Evolutionary conservation across 768 basidiomycete species (phyloP).

Genomic region (Obba rivulosa): DNA sequence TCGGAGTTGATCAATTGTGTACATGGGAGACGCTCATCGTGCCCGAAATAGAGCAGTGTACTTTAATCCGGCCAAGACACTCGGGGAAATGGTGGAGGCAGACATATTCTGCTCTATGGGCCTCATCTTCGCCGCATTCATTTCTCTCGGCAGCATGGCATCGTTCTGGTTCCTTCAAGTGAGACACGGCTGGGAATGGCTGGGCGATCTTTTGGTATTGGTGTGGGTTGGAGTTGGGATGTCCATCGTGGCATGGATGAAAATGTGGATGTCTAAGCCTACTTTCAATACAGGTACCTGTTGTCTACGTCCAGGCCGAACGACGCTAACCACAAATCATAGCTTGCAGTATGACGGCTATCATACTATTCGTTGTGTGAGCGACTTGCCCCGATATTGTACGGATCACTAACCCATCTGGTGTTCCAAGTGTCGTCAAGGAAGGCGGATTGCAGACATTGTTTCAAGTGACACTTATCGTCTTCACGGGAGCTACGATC

Average conservation of each 20-base stretch:
- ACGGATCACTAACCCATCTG: background rate
- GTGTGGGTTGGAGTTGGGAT: constrained; percentile 83
- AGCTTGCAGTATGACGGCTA: constrained; percentile 84
- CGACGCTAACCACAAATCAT: background rate
- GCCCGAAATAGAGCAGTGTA: constrained; percentile 58
- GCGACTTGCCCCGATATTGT: constrained; percentile 6
- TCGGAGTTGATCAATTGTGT: constrained; percentile 2
- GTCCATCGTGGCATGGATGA: constrained; percentile 82
- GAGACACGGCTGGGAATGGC: constrained; percentile 62
- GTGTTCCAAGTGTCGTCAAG: constrained; percentile 60
- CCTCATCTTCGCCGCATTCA: constrained; percentile 62
- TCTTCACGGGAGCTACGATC: constrained; percentile 67
- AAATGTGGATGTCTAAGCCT: constrained; percentile 85
- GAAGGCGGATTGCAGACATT: constrained; percentile 81
- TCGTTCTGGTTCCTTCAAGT: constrained; percentile 78
- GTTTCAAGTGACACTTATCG: constrained; percentile 69
- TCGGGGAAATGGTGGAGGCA: constrained; percentile 91
- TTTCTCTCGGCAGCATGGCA: constrained; percentile 71
- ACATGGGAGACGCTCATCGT: background rate
- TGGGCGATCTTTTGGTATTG: constrained; percentile 71
- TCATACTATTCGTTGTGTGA: constrained; percentile 81
- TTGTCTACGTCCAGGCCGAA: background rate
- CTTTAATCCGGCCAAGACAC: constrained; percentile 90
- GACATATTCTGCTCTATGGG: constrained; percentile 73
- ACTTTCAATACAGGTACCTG: constrained; percentile 79